phyloP scores from a whole-genome alignment of 306 rosid species.

The Prinsepia uniflora region DNA sequence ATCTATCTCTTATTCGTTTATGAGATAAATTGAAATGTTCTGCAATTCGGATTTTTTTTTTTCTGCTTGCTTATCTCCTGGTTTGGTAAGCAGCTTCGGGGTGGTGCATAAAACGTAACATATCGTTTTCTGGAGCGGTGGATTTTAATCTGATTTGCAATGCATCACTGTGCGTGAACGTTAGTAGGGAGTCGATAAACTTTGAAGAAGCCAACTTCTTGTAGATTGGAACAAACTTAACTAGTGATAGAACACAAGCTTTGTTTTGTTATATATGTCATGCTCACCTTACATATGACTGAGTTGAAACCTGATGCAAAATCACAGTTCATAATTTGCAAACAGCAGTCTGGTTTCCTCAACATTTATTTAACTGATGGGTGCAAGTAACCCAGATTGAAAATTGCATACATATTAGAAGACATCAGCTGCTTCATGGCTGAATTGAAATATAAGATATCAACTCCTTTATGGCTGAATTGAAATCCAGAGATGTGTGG shows the following conservation, averaged over 20 bases:
- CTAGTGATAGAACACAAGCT: too few relatives aligned
- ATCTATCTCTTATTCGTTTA: background rate
- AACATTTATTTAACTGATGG: background rate
- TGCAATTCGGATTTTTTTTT: background rate
- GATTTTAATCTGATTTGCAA: too few relatives aligned
- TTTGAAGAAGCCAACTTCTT: too few relatives aligned
- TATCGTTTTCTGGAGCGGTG: too few relatives aligned
- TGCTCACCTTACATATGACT: too few relatives aligned
- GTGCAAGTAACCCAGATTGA: background rate
- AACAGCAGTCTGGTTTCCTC: background rate
- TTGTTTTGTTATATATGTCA: too few relatives aligned
- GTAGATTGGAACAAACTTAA: too few relatives aligned
- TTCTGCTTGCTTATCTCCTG: background rate
- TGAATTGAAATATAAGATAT: too few relatives aligned
- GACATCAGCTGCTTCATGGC: background rate
- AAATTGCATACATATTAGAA: background rate
- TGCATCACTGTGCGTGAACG: too few relatives aligned
- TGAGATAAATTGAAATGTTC: background rate
- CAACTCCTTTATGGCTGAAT: background rate
- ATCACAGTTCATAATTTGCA: background rate
- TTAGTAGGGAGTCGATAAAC: too few relatives aligned
- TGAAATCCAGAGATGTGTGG: background rate
- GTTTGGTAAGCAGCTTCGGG: background rate
- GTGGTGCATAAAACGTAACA: background rate
- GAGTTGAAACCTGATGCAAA: too few relatives aligned